These are phyloP conservation scores for Apocynum venetum DNA, from an alignment of 257 asterid species.

Conservation along the genomic window DNA sequence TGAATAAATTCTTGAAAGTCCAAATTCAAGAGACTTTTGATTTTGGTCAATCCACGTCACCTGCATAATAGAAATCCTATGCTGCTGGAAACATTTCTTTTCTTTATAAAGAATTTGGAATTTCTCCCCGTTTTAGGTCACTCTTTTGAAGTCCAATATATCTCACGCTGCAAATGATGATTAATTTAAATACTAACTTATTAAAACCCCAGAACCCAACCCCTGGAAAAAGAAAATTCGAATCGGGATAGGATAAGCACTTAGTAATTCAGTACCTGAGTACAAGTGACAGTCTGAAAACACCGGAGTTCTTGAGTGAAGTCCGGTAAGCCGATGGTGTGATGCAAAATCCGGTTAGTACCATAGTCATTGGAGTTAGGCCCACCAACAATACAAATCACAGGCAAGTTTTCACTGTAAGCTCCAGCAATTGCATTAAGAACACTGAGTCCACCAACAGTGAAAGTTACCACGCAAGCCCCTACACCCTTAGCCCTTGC, in stretches of 20 bases:
- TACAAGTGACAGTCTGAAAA: slow-evolving; percentile 65
- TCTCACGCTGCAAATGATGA: background rate
- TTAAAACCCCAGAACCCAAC: no score
- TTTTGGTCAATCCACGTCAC: no score
- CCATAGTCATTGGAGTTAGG: slow-evolving; percentile 81
- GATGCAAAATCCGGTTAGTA: slow-evolving; percentile 55
- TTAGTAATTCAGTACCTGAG: slow-evolving; percentile 36
- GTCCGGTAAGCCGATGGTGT: slow-evolving; percentile 76
- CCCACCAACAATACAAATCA: slow-evolving; percentile 76
- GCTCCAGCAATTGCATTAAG: slow-evolving; percentile 85
- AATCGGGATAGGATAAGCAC: no score
- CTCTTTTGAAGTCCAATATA: no score
- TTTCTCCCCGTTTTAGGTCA: no score
- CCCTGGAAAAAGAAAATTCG: no score
- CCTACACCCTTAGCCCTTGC: slow-evolving; percentile 73
- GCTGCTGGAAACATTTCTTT: no score
- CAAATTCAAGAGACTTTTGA: background rate
- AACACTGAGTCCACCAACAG: slow-evolving; percentile 75
- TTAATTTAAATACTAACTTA: no score
- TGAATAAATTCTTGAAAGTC: background rate
- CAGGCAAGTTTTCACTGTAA: slow-evolving; percentile 71
- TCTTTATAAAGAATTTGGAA: no score
- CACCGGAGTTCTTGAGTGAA: slow-evolving; percentile 66
- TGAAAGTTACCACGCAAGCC: slow-evolving; percentile 76
- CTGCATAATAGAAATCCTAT: no score